Evolutionary conservation across 2,329 filamentous ascomycete genomes (phyloP), one percentile per base, ranked within the genome.

Genomic region (Monilinia polystroma): DNA sequence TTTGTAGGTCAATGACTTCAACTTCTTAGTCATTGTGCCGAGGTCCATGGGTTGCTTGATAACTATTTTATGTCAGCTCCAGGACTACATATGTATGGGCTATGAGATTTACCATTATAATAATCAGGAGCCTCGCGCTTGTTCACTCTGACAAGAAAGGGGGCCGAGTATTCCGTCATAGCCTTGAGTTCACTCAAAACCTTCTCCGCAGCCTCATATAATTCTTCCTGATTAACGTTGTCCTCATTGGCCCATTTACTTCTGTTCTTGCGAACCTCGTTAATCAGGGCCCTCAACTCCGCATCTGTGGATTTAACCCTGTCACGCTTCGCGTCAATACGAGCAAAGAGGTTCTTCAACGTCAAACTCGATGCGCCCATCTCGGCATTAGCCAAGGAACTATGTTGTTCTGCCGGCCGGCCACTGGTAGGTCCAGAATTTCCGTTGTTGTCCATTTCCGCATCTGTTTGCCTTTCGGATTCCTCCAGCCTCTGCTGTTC

Each of bases 171-270:
- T 78, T 99, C 95, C 2, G 93, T 97, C 81, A 96, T 93, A 47
- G 95, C 95, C 79, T 98, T 98, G 66, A 99, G 87, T 78, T 98
- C 94, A 75, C 93, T 96, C 75, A 99, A 83, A 63, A 99, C 95
- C 80, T 98, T 98, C 78, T 99, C 95, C 18, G 95, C 84, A 14
- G 95, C 92, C 80, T 99, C 95, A 77, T 99, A 99, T 7, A 99
- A 84, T 79, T 99, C 95, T 78, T 99, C 95, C 79, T 99, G 95
- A 68, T 95, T 94, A 69, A 99, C 90, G 72, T 96, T 95, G 73
- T 99, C 95, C 78, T 98, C 95, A 77, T 91, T 98, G 4, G 95
- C 94, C 95, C 95, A 99, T 80, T 99, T 99, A 79, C 94, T 98
- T 74, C 95, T 85, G 73, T 98, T 98, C 79, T 98, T 99, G 70